These are phyloP conservation scores for Takashimella koratensis DNA, from an alignment of 1,284 basidiomycete species.

Conservation along the genomic window DNA sequence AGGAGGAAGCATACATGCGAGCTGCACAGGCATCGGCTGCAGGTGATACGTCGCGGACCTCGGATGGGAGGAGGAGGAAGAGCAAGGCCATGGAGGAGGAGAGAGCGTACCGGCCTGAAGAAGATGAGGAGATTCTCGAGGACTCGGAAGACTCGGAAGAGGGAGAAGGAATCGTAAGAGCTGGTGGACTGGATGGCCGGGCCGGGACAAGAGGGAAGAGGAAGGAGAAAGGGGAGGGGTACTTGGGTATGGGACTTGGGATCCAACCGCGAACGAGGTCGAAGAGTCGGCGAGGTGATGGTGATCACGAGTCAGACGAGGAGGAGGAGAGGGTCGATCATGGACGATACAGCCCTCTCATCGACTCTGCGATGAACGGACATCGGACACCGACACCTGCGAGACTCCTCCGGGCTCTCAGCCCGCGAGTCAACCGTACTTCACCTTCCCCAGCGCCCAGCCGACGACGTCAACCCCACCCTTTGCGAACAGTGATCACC, in stretches of 20 bases:
- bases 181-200: slow-evolving; percentile 33
- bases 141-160: slow-evolving; percentile 33
- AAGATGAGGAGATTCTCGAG: slow-evolving; percentile 26
- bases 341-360: neutral
- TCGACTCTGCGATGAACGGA: neutral
- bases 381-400: slow-evolving; percentile 29
- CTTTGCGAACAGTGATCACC: slow-evolving; percentile 23
- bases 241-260: slow-evolving; percentile 35
- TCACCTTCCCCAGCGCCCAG: slow-evolving; percentile 16
- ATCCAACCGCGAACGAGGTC: slow-evolving; percentile 23
- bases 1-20: slow-evolving; percentile 31
- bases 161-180: slow-evolving; percentile 34
- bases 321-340: slow-evolving; percentile 5
- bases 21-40: slow-evolving; percentile 12
- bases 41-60: neutral
- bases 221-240: slow-evolving; percentile 34
- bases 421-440: slow-evolving; percentile 17
- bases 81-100: slow-evolving; percentile 28
- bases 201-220: slow-evolving; percentile 32
- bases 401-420: slow-evolving; percentile 24
- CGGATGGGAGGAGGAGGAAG: slow-evolving; percentile 12
- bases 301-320: slow-evolving; percentile 4
- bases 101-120: slow-evolving; percentile 38
- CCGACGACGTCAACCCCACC: slow-evolving; percentile 17
- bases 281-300: slow-evolving; percentile 4